Base-by-base conservation (phyloP, 345 rosid species). In the Acer yangbiense region DNA sequence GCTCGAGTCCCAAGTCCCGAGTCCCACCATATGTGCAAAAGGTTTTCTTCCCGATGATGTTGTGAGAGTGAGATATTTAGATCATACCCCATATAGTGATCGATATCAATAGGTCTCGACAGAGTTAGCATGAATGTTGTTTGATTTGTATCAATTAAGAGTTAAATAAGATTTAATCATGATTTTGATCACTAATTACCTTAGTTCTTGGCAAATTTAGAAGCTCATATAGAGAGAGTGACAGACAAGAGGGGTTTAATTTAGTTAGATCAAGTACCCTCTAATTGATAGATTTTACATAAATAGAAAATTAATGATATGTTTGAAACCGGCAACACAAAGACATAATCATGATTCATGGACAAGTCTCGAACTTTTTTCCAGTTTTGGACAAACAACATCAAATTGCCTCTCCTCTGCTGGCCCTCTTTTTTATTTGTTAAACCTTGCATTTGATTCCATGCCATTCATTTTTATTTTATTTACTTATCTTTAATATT, bases 371-470 rank as follows among this genome's bases (percentile, higher is more conserved):
- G 27, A 17, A 7, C 4, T 74, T 75, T 63, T 65, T 65, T 75
- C 71, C 29, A 75, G 3, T 29, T 65, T 65, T 75, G 64, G 71
- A 32, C 18, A 64, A 75, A 65, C 71, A 65, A 65, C 48, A 50
- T 50, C 1, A 41, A 43, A 5, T 9, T 75, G 39, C 3, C 39
- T 4, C 32, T 16, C 44, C 48, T 17, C 20, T 43, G 17, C 7
- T 14, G 62, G 43, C 63, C 46, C 23, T 25, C 11, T 52, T 52
- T 13, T 8, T 21, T 69, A 23, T 46, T 48, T 23, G 35, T 46
- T 50, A 23, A 69, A 50, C 9, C 17, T 50, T 48, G n/a, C 60
- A 11, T 7, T 68, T 52, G 5, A 3, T n/a, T 29, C 2, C 32
- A 29, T 29, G 32, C 32, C 32, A 29, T 29, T 29, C 32, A 29